phyloP scores from a whole-genome alignment of 805 yeast species.

The Sugiyamaella marilandica region DNA sequence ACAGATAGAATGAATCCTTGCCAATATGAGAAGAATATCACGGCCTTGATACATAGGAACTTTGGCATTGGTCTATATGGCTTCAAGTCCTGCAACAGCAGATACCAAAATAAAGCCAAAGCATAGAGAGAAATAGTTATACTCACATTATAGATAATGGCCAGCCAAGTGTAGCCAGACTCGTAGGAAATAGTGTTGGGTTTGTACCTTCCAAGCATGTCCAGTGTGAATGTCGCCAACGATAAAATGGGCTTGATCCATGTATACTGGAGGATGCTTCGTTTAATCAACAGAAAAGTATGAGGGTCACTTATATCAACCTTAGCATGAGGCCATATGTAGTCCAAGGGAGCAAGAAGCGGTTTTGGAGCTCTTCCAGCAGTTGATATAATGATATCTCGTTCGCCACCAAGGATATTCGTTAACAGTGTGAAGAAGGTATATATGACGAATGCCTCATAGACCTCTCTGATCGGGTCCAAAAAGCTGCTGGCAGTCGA shows the following conservation, averaged over 20 bases:
- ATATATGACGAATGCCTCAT: conserved; percentile 94
- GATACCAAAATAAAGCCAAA: conserved; percentile 88
- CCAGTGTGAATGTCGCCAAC: conserved; percentile 44
- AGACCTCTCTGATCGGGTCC: conserved; percentile 80
- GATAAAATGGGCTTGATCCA: conserved; percentile 91
- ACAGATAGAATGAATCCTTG: conserved; percentile 62
- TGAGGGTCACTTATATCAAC: conserved; percentile 85
- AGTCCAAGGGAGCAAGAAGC: conserved; percentile 56
- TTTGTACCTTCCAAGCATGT: conserved; percentile 46
- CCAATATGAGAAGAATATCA: conserved; percentile 98
- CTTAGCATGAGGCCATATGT: conserved; percentile 40
- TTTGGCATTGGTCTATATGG: conserved; percentile 88
- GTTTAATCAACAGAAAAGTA: conserved; percentile 67
- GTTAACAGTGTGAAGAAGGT: conserved; percentile 84
- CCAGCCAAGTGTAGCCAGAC: conserved; percentile 59
- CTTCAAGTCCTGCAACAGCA: conserved; percentile 68
- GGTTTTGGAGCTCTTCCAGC: conserved; percentile 66
- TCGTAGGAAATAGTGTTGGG: conserved; percentile 44
- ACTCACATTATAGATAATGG: conserved; percentile 67
- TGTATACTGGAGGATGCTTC: conserved; percentile 88
- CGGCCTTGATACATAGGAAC: conserved; percentile 85
- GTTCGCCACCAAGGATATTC: conserved; percentile 85
- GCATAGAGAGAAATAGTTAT: conserved; percentile 80
- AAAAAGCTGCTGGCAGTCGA: conserved; percentile 44
- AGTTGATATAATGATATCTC: conserved; percentile 67